A percentile compares a stretch with the other conserved stretches of the same genome.
Evolutionary conservation across 1,284 basidiomycete species (phyloP).

Genomic region (Sutorius eximius): DNA sequence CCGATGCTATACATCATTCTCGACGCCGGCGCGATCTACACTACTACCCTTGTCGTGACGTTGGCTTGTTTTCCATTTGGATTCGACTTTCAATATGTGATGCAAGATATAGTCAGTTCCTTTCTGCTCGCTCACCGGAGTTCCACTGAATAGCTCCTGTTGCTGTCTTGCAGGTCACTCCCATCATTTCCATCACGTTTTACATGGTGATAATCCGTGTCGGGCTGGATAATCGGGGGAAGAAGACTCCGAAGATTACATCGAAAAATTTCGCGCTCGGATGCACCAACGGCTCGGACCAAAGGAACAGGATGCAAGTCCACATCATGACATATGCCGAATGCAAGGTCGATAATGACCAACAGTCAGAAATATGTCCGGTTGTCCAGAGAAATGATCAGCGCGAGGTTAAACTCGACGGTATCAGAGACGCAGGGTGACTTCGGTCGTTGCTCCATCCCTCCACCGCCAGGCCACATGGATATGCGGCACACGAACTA

Average conservation of each 20-base stretch:
- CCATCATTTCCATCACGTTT: constrained; percentile 5
- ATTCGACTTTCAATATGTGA: not conserved
- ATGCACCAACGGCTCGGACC: not conserved
- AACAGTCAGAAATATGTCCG: not conserved
- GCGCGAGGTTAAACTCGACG: not conserved
- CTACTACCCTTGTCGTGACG: not conserved
- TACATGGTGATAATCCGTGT: constrained; percentile 3
- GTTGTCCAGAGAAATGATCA: not conserved
- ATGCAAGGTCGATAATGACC: not conserved
- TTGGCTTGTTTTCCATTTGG: not conserved
- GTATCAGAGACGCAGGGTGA: not conserved
- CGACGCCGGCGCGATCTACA: constrained; percentile 11
- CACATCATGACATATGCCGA: not conserved
- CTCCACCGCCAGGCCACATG: constrained; percentile 7
- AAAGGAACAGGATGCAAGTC: not conserved
- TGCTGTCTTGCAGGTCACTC: not conserved
- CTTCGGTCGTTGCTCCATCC: constrained; percentile 10
- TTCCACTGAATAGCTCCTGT: not conserved
- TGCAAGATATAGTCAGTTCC: not conserved
- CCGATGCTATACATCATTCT: constrained; percentile 4
- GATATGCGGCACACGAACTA: not conserved
- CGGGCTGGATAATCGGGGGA: not conserved
- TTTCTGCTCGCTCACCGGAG: not conserved
- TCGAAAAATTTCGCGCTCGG: too few species aligned
- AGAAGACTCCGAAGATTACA: not conserved